Base-by-base conservation (phyloP, 768 basidiomycete species). In the Suillus luteus region DNA sequence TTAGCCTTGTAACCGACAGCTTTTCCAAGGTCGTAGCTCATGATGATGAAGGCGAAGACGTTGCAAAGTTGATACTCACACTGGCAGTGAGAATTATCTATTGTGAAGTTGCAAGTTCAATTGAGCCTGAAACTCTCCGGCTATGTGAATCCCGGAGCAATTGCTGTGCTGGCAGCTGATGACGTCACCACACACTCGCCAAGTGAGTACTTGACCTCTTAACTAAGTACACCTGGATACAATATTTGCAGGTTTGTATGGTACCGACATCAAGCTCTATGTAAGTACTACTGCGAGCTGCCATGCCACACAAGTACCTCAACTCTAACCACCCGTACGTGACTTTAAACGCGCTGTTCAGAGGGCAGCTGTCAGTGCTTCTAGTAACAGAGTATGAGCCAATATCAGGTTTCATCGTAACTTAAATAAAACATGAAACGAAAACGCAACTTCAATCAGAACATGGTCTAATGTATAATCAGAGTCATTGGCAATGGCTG, bases 11-110 rank as follows among this genome's bases (percentile, higher is more conserved):
- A 78, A 10, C 91, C 92, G 54, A 93, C 83, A 27, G 90, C 86
- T 76, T 87, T 82, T 2, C 80, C 80, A 31, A 93, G 85, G 73
- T 91, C 86, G 64, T 78, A 76, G 51, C 81, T 76, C 85, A 87
- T 87, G 38, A 19, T 69, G 19, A 19, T 49, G 37, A 41, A 54
- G 38, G 19, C 38, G 10, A 58, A 41, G 41, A 24, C 0, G 57
- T 41, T 41, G 40, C 0, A 27, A 19, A 12, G 6, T 35, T 35
- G 52, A n/a, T 54, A 3, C 11, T 35, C 33, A 35, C 33, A 35
- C 33, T 35, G 33, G 12, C 19, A 11, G 19, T 33, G 52, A 54
- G 31, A 54, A 19, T 54, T 54, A 54, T 54, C 31, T 54, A 10
- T 1, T 52, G 31, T 19, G 51, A 19, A 52, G 17, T 54, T 54